Evolutionary conservation across 1,284 basidiomycete genomes (phyloP).

Genomic region (Cryptococcus sp.): DNA sequence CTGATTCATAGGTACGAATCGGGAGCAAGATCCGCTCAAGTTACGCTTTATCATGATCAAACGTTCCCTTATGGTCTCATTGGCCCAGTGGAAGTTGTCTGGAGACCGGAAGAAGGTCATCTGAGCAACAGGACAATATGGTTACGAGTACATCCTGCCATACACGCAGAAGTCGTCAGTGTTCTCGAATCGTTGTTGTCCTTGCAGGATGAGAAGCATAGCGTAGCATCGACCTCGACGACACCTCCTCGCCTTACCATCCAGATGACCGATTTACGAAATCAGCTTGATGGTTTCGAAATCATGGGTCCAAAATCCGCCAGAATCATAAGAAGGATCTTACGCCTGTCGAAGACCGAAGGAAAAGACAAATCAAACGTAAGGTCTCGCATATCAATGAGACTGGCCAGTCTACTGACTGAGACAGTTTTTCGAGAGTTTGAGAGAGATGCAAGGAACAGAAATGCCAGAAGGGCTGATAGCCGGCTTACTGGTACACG

Average conservation of each 20-base stretch:
- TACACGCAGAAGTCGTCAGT: constrained; percentile 55
- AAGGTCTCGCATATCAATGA: constrained; percentile 18
- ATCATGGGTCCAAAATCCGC: constrained; percentile 78
- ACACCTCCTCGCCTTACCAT: constrained; percentile 39
- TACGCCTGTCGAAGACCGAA: constrained; percentile 58
- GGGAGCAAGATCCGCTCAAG: constrained; percentile 42
- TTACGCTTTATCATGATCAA: constrained; percentile 36
- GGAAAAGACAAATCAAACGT: constrained; percentile 62
- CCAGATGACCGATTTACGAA: constrained; percentile 64
- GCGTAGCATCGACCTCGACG: neutral
- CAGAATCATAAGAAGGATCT: constrained; percentile 67
- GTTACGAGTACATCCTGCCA: constrained; percentile 72
- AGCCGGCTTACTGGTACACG: constrained; percentile 69
- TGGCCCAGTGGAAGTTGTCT: constrained; percentile 67
- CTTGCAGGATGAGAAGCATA: neutral
- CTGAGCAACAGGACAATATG: constrained; percentile 53
- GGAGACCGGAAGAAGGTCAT: constrained; percentile 52
- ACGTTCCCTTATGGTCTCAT: constrained; percentile 67
- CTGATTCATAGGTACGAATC: constrained; percentile 57
- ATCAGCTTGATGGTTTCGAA: constrained; percentile 73
- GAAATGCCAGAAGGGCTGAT: constrained; percentile 67
- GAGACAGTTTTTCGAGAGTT: constrained; percentile 64
- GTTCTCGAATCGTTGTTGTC: neutral
- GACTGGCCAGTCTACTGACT: neutral
- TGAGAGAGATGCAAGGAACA: constrained; percentile 61